Conservation (phyloP, 305 asterid species). For the Fraxinus platypoda region DNA sequence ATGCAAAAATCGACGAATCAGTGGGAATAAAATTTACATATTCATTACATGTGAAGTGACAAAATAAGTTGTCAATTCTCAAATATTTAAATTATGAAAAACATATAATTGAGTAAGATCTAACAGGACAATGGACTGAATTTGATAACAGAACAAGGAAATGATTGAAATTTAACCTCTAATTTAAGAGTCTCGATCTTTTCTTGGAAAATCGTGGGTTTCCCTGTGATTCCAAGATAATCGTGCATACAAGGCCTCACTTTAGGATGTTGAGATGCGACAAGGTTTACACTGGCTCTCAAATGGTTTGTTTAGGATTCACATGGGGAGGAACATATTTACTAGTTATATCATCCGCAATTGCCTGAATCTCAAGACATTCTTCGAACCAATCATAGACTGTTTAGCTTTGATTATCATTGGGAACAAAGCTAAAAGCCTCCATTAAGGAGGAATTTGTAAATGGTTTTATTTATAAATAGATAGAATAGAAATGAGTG, state of each 20-base stretch:
- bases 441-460: neutral
- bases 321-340: too few species aligned
- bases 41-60: conserved; percentile 18
- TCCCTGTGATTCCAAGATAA: neutral
- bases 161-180: neutral
- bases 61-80: neutral
- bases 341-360: too few species aligned
- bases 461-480: neutral
- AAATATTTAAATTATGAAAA: neutral
- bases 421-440: neutral
- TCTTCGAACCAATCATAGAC: too few species aligned
- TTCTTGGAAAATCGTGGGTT: neutral
- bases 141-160: neutral
- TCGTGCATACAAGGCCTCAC: neutral
- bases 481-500: neutral
- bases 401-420: neutral
- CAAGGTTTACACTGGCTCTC: neutral
- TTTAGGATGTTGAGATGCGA: neutral
- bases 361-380: too few species aligned
- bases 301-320: neutral
- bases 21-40: conserved; percentile 1
- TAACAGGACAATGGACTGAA: neutral
- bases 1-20: conserved; percentile 12
- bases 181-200: neutral
- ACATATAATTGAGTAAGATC: neutral